Evolutionary conservation across 108 stramenopile species (phyloP).

Genomic region (Cyclotella baltica): DNA sequence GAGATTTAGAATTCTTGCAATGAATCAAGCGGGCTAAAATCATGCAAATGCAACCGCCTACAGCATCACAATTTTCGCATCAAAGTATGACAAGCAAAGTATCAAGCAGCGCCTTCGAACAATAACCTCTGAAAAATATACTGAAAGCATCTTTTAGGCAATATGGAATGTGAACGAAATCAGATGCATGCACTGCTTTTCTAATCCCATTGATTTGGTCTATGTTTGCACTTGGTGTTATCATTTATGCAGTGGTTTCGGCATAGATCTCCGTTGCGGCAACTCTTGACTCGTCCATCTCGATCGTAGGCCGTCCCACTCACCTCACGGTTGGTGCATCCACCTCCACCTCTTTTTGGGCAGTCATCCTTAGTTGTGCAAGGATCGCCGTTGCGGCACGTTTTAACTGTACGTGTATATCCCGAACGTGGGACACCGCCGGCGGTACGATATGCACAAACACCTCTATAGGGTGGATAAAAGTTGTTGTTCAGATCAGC

Average conservation of each 20-base stretch:
- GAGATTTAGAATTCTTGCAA: no score
- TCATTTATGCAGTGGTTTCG: neutral
- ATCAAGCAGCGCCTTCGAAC: no score
- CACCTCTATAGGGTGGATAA: neutral
- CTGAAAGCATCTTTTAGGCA: neutral
- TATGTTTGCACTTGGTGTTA: neutral
- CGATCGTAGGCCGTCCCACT: neutral
- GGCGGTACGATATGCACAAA: conserved; percentile 1
- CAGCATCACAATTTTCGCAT: no score
- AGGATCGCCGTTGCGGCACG: conserved; percentile 4
- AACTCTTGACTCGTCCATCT: neutral
- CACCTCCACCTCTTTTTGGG: conserved; percentile 9
- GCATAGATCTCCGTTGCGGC: neutral
- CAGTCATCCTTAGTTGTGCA: neutral
- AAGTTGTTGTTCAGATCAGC: neutral
- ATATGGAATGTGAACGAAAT: no score
- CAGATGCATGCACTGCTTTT: neutral
- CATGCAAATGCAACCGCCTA: no score
- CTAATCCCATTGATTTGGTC: conserved; percentile 18
- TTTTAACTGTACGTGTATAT: conserved; percentile 1
- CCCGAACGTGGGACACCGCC: neutral
- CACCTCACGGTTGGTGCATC: conserved; percentile 6
- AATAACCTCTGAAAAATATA: no score
- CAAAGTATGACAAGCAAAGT: no score
- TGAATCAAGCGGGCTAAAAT: no score